These are phyloP conservation scores for Mycena crocata DNA, from an alignment of 768 basidiomycete genomes.

Conservation along the genomic window DNA sequence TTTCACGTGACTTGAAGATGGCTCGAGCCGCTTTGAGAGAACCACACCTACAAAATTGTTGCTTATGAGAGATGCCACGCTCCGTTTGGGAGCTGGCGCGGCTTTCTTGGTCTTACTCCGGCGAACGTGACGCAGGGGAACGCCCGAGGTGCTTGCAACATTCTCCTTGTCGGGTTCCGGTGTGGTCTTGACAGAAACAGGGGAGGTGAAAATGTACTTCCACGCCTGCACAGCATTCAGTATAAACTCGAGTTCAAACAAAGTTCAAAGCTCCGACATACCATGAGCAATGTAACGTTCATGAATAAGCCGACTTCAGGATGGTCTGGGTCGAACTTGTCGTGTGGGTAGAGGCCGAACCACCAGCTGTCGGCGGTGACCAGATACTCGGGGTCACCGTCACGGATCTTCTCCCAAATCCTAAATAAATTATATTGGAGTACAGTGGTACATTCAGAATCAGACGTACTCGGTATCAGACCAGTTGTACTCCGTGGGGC, in stretches of 20 bases:
- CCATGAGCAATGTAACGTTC: background rate
- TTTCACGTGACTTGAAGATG: no score
- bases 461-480: background rate
- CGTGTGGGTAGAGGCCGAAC: background rate
- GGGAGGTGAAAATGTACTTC: background rate
- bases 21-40: no score
- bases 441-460: background rate
- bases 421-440: background rate
- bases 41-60: no score
- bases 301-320: background rate
- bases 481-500: background rate
- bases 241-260: background rate
- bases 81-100: background rate
- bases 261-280: background rate
- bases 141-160: background rate
- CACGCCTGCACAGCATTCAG: background rate
- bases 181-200: background rate
- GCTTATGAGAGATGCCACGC: no score
- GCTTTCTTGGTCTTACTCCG: background rate
- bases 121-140: background rate
- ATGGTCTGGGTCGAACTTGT: background rate
- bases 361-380: constrained; percentile 7
- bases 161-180: background rate
- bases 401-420: background rate
- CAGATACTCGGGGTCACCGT: background rate